phyloP scores from a whole-genome alignment of 106 monocot species.

The Triglochin maritima region DNA sequence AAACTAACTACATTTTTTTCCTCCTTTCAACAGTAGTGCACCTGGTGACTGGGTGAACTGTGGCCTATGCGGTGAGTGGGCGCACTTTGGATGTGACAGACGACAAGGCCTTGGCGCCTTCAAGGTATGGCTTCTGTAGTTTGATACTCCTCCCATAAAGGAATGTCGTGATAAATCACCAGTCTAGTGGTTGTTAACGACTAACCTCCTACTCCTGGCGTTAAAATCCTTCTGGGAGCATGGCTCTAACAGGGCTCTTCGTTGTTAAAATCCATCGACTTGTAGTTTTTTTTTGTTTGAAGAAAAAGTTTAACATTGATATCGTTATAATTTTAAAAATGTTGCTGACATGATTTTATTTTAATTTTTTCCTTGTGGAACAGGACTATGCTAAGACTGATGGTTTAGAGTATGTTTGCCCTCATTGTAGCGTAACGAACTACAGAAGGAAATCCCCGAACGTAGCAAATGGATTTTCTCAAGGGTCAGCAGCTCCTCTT shows the following conservation, averaged over 20 bases:
- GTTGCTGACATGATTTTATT: too few relatives aligned
- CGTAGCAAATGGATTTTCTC: conserved; percentile 50
- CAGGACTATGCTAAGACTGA: conserved; percentile 95
- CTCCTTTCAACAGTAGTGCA: conserved; percentile 58
- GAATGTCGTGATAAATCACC: background rate
- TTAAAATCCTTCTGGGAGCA: too few relatives aligned
- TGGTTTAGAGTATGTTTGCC: conserved; percentile 89
- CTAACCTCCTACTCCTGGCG: too few relatives aligned
- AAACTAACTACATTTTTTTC: background rate
- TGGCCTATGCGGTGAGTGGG: conserved; percentile 92
- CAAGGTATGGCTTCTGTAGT: conserved; percentile 39
- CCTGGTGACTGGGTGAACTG: conserved; percentile 97
- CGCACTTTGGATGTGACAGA: conserved; percentile 89
- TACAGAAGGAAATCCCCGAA: conserved; percentile 57
- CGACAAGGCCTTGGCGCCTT: conserved; percentile 81
- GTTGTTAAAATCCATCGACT: too few relatives aligned
- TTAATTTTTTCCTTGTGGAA: background rate
- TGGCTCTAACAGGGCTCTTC: too few relatives aligned
- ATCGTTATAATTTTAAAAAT: too few relatives aligned
- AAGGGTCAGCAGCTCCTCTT: conserved; percentile 22
- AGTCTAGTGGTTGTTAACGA: background rate
- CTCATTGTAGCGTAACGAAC: conserved; percentile 68
- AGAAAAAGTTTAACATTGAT: too few relatives aligned
- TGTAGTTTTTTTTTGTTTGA: too few relatives aligned
- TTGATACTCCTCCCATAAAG: too few relatives aligned